Evolutionary conservation across 1,284 basidiomycete species (phyloP), one percentile per base, ranked within the genome.

Genomic region (Anthracocystis walkeri): DNA sequence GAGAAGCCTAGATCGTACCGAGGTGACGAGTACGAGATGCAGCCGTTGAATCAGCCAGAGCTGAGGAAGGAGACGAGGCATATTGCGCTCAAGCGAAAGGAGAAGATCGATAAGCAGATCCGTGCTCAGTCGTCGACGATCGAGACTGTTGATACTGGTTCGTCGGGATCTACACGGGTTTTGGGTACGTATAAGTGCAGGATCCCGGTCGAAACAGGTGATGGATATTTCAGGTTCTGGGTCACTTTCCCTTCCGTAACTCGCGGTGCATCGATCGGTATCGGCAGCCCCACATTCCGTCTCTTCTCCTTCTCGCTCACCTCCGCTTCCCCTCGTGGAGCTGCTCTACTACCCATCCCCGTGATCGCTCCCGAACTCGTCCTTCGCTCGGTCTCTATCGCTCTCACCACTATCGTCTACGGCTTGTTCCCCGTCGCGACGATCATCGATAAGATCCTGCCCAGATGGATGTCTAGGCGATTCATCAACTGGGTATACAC

Each of bases 191-290:
- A 63, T 61, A 65, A 72, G 14, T 75, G 75, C 20, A 65, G 79
- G 10, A 58, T 81, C 44, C 79, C 79, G 16, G 78, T 74, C 49
- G 56, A 54, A 21, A 65, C 67, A 4, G 78, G 78, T 20, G 79
- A 81, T 35, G 79, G 79, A 44, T 81, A 81, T 68, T 81, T 81
- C 60, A 66, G 77, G 1, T 51, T 81, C 51, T 66, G 60, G 62
- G 55, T 75, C 48, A 72, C 62, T 25, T 27, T 78, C 25, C 71
- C 65, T 16, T 75, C 75, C 20, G n/a, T 69, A 8, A 7, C 51
- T 11, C 25, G 16, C 5, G 41, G 52, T 33, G n/a, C 50, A 12
- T 38, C 54, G 12, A 48, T 75, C 27, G 72, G 61, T 1, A 57
- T 75, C 38, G 66, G 58, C n/a, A 65, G 61, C 21, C 79, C 79